phyloP scores from a whole-genome alignment of 2,329 filamentous ascomycete species.

The Didymella keratinophila region DNA sequence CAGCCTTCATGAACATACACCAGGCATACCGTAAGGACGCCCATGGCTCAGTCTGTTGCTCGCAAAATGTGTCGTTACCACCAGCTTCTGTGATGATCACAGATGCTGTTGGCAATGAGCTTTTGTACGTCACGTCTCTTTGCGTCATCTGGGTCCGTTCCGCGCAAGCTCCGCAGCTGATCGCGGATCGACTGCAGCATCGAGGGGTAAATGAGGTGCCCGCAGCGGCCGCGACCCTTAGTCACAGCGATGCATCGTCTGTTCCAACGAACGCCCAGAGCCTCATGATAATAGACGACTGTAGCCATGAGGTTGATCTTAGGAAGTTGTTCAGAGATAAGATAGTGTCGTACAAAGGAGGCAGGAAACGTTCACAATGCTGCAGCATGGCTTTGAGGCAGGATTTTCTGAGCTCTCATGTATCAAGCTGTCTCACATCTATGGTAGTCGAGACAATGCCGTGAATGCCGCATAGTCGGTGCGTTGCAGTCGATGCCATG shows the following conservation, averaged over 20 bases:
- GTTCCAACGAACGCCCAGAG: background rate
- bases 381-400: too few relatives aligned
- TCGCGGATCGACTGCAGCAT: background rate
- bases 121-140: background rate
- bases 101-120: background rate
- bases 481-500: background rate
- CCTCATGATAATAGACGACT: background rate
- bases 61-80: background rate
- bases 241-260: background rate
- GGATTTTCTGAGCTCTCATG: too few relatives aligned
- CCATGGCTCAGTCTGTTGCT: background rate
- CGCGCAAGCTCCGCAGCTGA: background rate
- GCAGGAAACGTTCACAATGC: too few relatives aligned
- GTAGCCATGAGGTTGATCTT: too few relatives aligned
- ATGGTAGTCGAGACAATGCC: background rate
- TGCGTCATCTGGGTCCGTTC: background rate
- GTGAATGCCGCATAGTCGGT: background rate
- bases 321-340: too few relatives aligned
- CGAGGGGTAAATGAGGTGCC: background rate
- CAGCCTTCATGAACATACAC: too few relatives aligned
- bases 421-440: background rate
- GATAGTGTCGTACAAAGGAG: too few relatives aligned
- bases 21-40: background rate
- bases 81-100: background rate
- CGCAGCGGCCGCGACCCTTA: background rate